Conservation (phyloP, 352 stramenopile species). For the Phytopythium litorale region DNA sequence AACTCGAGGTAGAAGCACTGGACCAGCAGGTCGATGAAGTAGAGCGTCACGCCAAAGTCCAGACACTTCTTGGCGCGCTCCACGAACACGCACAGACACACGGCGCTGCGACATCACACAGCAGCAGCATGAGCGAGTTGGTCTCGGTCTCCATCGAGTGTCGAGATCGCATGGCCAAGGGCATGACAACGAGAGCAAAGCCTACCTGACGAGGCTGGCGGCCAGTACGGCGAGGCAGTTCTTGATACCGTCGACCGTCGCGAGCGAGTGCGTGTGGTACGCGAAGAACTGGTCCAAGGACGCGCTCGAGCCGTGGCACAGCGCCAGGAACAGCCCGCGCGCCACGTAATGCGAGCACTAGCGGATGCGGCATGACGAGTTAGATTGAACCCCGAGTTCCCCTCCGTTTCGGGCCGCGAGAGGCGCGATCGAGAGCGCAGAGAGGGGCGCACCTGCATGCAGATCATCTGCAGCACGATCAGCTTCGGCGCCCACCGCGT, state of each 20-base stretch:
- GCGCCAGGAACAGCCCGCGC: conserved; percentile 62
- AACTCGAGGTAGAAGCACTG: conserved; percentile 87
- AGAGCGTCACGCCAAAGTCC: conserved; percentile 88
- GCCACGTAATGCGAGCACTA: conserved; percentile 82
- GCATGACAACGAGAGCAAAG: background rate
- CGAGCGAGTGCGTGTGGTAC: conserved; percentile 73
- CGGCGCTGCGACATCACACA: conserved; percentile 29
- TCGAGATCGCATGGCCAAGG: background rate
- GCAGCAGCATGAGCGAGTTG: background rate
- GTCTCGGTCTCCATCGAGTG: background rate
- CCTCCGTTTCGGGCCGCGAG: background rate
- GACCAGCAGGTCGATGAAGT: conserved; percentile 81
- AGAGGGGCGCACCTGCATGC: conserved; percentile 64
- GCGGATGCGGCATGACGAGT: background rate
- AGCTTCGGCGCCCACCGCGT: conserved; percentile 84
- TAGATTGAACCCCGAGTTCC: background rate
- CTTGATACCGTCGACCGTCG: conserved; percentile 74
- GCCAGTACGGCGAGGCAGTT: conserved; percentile 73
- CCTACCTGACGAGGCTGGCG: conserved; percentile 44
- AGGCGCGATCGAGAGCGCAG: background rate
- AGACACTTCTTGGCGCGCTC: conserved; percentile 90
- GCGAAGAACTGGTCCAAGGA: conserved; percentile 85
- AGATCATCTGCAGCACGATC: conserved; percentile 84
- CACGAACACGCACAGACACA: conserved; percentile 77
- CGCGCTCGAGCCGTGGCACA: conserved; percentile 67